These are phyloP conservation scores for Talaromyces liani DNA, from an alignment of 495 filamentous ascomycete genomes.

Conservation along the genomic window DNA sequence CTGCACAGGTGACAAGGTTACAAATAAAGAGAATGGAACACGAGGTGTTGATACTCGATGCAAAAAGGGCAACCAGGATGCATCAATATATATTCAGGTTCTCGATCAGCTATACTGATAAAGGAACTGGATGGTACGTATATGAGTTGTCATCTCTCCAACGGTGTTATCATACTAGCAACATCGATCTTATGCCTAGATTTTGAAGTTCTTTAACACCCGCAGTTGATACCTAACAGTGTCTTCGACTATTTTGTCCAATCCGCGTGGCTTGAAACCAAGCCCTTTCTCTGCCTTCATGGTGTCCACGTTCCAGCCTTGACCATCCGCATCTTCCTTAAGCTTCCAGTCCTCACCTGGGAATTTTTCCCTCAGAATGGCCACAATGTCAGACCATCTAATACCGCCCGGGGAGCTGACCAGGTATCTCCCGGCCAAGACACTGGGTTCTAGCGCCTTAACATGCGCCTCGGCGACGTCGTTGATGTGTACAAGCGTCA, in stretches of 20 bases:
- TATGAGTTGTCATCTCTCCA: no score
- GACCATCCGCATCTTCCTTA: slow-evolving; percentile 12
- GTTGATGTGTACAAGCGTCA: slow-evolving; percentile 28
- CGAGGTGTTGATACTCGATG: no score
- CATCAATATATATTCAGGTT: no score
- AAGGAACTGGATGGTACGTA: no score
- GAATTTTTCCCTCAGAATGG: slow-evolving; percentile 23
- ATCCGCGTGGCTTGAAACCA: slow-evolving; percentile 25
- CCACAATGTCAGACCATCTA: slow-evolving; percentile 21
- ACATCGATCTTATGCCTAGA: no score
- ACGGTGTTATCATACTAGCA: no score
- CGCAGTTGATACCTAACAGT: slow-evolving; percentile 31
- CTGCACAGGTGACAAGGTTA: no score
- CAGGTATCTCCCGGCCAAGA: slow-evolving; percentile 13
- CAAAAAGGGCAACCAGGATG: no score
- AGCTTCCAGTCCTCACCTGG: slow-evolving; percentile 19
- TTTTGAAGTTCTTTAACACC: slow-evolving; percentile 5
- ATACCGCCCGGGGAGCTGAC: slow-evolving; percentile 15
- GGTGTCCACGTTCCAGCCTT: slow-evolving; percentile 42
- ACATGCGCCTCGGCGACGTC: slow-evolving; percentile 33
- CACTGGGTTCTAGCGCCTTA: slow-evolving; percentile 19
- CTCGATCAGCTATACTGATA: no score
- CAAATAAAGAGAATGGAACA: no score
- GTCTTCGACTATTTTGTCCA: slow-evolving; percentile 25
- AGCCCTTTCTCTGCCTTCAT: slow-evolving; percentile 45